Conservation (phyloP, 179 eudicot genomes). For the Nepenthes alata region DNA sequence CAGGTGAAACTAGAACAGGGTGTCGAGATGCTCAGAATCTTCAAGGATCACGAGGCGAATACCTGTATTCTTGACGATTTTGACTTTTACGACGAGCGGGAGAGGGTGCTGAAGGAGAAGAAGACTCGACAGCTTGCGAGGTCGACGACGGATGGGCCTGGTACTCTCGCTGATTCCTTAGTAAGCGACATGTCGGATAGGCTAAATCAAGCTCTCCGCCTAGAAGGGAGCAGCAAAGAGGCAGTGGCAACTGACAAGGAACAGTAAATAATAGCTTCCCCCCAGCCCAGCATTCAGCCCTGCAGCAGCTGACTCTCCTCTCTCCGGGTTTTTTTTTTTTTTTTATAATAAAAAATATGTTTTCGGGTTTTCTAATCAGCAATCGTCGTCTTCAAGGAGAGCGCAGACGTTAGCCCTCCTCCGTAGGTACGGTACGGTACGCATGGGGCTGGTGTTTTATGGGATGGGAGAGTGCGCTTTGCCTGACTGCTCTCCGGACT, state of each 20-base stretch:
- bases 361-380: too few species aligned
- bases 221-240: slow-evolving; percentile 50
- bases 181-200: slow-evolving; percentile 55
- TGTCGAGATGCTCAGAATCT: slow-evolving; percentile 72
- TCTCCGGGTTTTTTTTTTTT: too few species aligned
- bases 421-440: too few species aligned
- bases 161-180: slow-evolving; percentile 27
- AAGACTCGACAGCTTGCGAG: slow-evolving; percentile 54
- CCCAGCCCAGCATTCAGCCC: too few species aligned
- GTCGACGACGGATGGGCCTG: slow-evolving; percentile 21
- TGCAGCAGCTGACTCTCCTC: too few species aligned
- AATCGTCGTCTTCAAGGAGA: too few species aligned
- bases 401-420: too few species aligned
- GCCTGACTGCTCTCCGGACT: too few species aligned
- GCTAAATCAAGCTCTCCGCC: slow-evolving; percentile 52
- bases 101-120: slow-evolving; percentile 63
- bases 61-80: slow-evolving; percentile 81
- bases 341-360: too few species aligned
- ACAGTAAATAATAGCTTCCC: background rate
- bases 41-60: slow-evolving; percentile 63
- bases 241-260: slow-evolving; percentile 22
- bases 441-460: too few species aligned
- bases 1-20: slow-evolving; percentile 91
- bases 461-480: too few species aligned
- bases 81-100: slow-evolving; percentile 66